Evolutionary conservation across 2,329 filamentous ascomycete genomes (phyloP).

Genomic region (Penicillium expansum): DNA sequence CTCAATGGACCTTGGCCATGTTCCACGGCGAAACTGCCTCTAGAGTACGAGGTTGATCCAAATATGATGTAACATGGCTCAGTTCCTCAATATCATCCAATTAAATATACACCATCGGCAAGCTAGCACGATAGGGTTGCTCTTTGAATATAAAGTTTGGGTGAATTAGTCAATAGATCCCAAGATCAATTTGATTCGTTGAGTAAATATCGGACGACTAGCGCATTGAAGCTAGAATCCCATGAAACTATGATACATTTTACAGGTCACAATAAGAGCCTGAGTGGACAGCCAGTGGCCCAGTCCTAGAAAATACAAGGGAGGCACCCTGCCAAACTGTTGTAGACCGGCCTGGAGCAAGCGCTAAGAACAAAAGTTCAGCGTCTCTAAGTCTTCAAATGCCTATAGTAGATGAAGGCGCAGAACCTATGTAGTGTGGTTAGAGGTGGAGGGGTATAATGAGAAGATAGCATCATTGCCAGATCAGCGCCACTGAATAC

Average conservation of each 20-base stretch:
- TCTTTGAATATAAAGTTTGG: background rate
- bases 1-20: too few species aligned
- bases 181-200: background rate
- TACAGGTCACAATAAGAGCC: conserved; percentile 6
- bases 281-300: background rate
- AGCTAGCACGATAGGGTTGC: background rate
- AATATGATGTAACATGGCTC: too few species aligned
- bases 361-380: background rate
- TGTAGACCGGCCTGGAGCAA: background rate
- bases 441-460: background rate
- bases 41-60: too few species aligned
- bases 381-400: background rate
- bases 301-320: conserved; percentile 15
- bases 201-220: background rate
- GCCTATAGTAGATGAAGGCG: background rate
- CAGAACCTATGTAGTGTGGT: background rate
- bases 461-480: background rate
- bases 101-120: background rate
- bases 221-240: background rate
- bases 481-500: conserved; percentile 46
- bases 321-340: background rate
- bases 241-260: conserved; percentile 20
- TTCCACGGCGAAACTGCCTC: too few species aligned
- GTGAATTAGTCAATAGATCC: background rate
- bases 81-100: background rate